A percentile compares a stretch with the other conserved stretches of the same genome.
phyloP scores from a whole-genome alignment of 345 rosid genomes.

The Gossypium herbaceum region DNA sequence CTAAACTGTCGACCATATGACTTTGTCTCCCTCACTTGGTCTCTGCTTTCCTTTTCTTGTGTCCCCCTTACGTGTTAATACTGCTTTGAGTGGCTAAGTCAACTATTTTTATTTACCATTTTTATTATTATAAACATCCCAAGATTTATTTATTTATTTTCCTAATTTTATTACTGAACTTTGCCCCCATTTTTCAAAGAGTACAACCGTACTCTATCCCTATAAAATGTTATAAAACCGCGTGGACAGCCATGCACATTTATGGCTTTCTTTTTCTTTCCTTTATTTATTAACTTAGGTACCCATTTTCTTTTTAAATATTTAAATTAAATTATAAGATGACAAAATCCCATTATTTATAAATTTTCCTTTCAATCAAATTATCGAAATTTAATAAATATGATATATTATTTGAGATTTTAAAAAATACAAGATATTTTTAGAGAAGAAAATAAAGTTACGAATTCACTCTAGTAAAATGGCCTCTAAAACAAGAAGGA shows the following conservation, averaged over 20 bases:
- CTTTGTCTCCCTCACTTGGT: background rate
- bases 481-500: accelerated
- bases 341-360: background rate
- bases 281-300: constrained; percentile 8
- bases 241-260: constrained; percentile 39
- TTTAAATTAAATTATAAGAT: background rate
- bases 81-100: background rate
- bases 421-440: too few relatives aligned
- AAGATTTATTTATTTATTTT: background rate
- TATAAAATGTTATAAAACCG: constrained; percentile 22
- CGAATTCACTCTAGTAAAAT: too few relatives aligned
- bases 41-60: background rate
- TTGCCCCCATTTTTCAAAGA: constrained; percentile 5
- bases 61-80: background rate
- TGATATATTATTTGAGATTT: background rate
- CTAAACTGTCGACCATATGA: constrained; percentile 13
- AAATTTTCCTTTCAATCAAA: accelerated
- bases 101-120: background rate
- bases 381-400: background rate
- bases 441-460: too few relatives aligned
- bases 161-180: background rate
- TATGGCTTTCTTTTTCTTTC: background rate
- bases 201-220: constrained; percentile 12
- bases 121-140: background rate
- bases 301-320: background rate